Conservation (phyloP, 352 stramenopile species). For the Phytophthora chlamydospora region DNA sequence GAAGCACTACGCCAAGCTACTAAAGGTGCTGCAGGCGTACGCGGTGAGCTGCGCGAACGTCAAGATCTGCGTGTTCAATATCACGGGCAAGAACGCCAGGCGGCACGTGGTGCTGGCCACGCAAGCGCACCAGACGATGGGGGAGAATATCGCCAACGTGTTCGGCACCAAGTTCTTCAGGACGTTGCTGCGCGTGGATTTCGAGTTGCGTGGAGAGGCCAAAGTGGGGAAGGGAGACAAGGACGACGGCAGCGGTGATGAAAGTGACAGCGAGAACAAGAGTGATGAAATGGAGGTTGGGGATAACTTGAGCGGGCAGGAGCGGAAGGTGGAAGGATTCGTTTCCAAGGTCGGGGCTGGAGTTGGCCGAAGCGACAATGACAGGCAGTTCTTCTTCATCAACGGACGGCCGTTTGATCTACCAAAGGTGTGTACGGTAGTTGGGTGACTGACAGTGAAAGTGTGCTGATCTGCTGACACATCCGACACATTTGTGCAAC, state of each 20-base stretch:
- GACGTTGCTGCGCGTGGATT: slow-evolving; percentile 71
- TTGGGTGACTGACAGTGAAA: not conserved
- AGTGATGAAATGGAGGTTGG: slow-evolving; percentile 22
- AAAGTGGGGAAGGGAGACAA: slow-evolving; percentile 21
- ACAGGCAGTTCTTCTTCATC: slow-evolving; percentile 96
- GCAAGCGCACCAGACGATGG: slow-evolving; percentile 64
- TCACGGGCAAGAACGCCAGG: slow-evolving; percentile 49
- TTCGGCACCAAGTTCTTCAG: slow-evolving; percentile 93
- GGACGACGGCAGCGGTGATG: slow-evolving; percentile 19
- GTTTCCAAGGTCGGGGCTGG: slow-evolving; percentile 75
- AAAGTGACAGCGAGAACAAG: slow-evolving; percentile 29
- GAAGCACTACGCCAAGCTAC: slow-evolving; percentile 92
- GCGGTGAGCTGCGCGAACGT: slow-evolving; percentile 65
- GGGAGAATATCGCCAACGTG: slow-evolving; percentile 90
- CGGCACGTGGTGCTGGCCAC: slow-evolving; percentile 71
- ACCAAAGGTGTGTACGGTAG: slow-evolving; percentile 55
- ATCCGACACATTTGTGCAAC: not conserved
- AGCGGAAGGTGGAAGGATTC: slow-evolving; percentile 62
- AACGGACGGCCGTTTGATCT: slow-evolving; percentile 96
- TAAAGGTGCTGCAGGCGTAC: slow-evolving; percentile 92
- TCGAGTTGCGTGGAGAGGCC: slow-evolving; percentile 56
- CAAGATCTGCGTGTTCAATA: slow-evolving; percentile 66
- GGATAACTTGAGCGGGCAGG: slow-evolving; percentile 27
- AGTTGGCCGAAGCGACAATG: slow-evolving; percentile 82
- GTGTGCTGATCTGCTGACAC: slow-evolving; percentile 9